Evolutionary conservation across 805 yeast species (phyloP), one percentile per base, ranked within the genome.

Genomic region (Candida taoyuanica): DNA sequence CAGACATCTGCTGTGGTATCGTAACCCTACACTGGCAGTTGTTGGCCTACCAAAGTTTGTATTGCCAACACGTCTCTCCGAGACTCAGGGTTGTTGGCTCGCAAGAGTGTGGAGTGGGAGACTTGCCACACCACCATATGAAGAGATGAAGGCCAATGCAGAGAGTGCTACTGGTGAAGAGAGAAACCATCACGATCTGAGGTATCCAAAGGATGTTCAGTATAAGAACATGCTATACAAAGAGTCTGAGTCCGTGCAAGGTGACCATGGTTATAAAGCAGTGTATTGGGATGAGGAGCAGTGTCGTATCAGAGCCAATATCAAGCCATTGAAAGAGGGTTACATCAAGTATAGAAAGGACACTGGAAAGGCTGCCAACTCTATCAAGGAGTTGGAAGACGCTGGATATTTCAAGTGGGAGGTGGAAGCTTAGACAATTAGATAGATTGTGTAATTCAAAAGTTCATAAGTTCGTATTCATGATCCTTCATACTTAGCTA

Each of bases 1-100:
- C 67, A 70, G 73, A 46, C 91, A 81, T 48, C 62, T 78, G 12
- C 62, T 81, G 33, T 73, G 74, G 47, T 63, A 67, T 19, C 60
- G 66, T 14, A 84, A 82, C 46, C 86, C 88, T 0, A 73, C 84
- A 1, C 50, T 86, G 23, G 77, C 78, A 0, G 68, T 83, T 24
- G 68, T 82, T 25, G 81, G 84, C 1, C 59, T 80, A 13, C 82
- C 85, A 2, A 65, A 76, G 28, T 72, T 74, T 44, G 76, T 78
- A 5, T 61, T 81, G 1, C 85, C 87, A 5, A 78, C 80, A 44
- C 68, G 85, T 36, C 61, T 73, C 1, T 71, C 82, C 13, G 79
- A 74, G 49, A 63, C 74, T 34, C 93, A 85, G 53, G 86, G 83
- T 1, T 67, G 78, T 7, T 70, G 79, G 52, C 63, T 84, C 21